Evolutionary conservation across 345 rosid genomes (phyloP), one percentile per base, ranked within the genome.

Genomic region (Euphorbia tirucalli): DNA sequence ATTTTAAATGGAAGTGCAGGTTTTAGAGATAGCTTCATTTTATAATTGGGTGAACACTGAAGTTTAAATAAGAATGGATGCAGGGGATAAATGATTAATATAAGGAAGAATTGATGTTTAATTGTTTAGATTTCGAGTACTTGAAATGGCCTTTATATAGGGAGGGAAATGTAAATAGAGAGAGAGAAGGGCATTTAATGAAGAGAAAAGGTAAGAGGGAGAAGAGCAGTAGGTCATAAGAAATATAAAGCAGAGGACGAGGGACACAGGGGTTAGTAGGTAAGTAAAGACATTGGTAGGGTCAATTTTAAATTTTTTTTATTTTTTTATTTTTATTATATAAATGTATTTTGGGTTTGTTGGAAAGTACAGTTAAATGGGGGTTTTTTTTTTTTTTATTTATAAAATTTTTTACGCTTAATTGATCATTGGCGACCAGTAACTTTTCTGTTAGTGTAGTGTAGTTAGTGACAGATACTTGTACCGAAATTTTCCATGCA

Each of bases 11-110:
- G 78, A 31, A 16, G 37, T 66, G 70, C 18, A 62, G 75, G 56
- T 79, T 48, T 76, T 21, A 77, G 9, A 30, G 77, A 68, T 39
- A 55, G 56, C 27, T 37, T 74, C 87, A 81, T 76, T 61, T 54
- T 61, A 4, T 2, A 6, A 1, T 46, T 1, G 18, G 3, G 0
- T 46, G 52, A 5, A 46, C 19, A 46, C 3, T 8, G 19, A 3
- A 35, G 16, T 46, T 46, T 7, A 46, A 32, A 37, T 44, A 24
- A 4, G 5, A 27, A 2, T 41, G 19, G 21, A 5, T n/a, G 69
- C 27, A 43, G 21, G 14, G n/a, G 27, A 48, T 19, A 9, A 61
- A 14, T 63, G 62, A 24, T 32, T n/a, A 35, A n/a, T n/a, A n/a
- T n/a, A n/a, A n/a, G n/a, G n/a, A n/a, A n/a, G n/a, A n/a, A n/a